Base-by-base conservation (phyloP, 169 alveolate genomes). In the Eimeria acervulina region DNA sequence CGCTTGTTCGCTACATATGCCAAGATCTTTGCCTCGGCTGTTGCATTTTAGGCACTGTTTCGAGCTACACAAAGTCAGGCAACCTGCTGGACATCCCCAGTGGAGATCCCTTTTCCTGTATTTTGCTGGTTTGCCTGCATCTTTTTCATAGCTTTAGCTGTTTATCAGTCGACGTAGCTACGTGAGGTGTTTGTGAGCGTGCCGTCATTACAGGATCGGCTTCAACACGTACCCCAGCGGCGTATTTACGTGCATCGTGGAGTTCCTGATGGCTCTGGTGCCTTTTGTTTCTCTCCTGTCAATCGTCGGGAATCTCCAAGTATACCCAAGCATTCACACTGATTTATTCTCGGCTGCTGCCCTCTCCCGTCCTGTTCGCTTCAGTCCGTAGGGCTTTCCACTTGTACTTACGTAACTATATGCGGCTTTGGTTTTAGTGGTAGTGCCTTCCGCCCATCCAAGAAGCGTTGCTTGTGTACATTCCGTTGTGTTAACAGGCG, bases 61-160 rank as follows among this genome's bases (percentile, higher is more conserved):
- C 93, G 63, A 93, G 96, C 74, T 93, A 78, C 74, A 93, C 96
- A 13, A 93, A 93, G 96, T 93, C n/a, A 80, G 93, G 15, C 31
- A n/a, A 6, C n/a, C 38, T 19, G 36, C 42, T n/a, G 4, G 23
- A 10, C 47, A 33, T 13, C 80, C 78, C 72, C 26, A n/a, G 89
- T 13, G 38, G 55, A 33, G 26, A n/a, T n/a, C n/a, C 84, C 2
- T 33, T 51, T 10, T 51, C 21, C 21, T 12, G 26, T 40, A 26
- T 15, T 28, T 26, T 40, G 47, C 26, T 1, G 26, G 33, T 40
- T 74, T 13, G 13, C 28, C 15, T 74, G 61, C 87, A 74, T 28
- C 19, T 12, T 33, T 26, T 44, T n/a, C 51, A n/a, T 47, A 19
- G 51, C 31, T 42, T 26, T 51, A n/a, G 17, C 42, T 23, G 12